Evolutionary conservation across 768 basidiomycete genomes (phyloP).

Genomic region (Psilocybe sp.): DNA sequence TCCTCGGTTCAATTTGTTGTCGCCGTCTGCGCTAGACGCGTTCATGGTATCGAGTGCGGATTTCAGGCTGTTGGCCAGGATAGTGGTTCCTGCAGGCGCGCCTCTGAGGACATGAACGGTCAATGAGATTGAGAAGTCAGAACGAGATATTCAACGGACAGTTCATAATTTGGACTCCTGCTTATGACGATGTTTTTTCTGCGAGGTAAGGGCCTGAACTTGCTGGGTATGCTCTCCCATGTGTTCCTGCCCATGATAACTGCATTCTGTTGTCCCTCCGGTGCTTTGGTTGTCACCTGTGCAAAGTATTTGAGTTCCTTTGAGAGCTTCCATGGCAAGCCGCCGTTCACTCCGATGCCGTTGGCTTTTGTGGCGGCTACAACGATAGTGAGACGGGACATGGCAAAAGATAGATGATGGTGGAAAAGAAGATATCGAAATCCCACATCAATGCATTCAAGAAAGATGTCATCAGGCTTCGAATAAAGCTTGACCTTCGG

Average conservation of each 20-base stretch:
- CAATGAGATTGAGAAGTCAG: neutral
- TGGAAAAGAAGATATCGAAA: neutral
- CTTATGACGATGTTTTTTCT: constrained; percentile 80
- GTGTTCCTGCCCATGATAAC: constrained; percentile 96
- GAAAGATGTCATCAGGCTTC: too few species aligned
- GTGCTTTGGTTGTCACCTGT: constrained; percentile 64
- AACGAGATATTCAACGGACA: constrained; percentile 45
- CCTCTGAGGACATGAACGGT: constrained; percentile 9
- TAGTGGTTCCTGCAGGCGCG: constrained; percentile 22
- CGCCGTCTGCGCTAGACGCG: constrained; percentile 17
- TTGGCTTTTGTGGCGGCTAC: constrained; percentile 87
- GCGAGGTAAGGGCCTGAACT: constrained; percentile 75
- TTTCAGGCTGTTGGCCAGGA: constrained; percentile 38
- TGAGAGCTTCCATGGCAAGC: constrained; percentile 86
- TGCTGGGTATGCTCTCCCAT: constrained; percentile 93
- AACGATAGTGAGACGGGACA: constrained; percentile 82
- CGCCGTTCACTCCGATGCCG: constrained; percentile 79
- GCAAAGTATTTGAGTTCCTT: constrained; percentile 93
- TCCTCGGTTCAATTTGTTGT: constrained; percentile 40
- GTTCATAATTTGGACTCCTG: constrained; percentile 51
- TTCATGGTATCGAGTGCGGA: constrained; percentile 36
- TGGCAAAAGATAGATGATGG: constrained; percentile 19
- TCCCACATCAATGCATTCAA: too few species aligned
- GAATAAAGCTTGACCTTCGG: too few species aligned
- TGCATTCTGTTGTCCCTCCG: constrained; percentile 57